Conservation (phyloP, 2,329 filamentous ascomycete genomes). For the Zymoseptoria crescenta region DNA sequence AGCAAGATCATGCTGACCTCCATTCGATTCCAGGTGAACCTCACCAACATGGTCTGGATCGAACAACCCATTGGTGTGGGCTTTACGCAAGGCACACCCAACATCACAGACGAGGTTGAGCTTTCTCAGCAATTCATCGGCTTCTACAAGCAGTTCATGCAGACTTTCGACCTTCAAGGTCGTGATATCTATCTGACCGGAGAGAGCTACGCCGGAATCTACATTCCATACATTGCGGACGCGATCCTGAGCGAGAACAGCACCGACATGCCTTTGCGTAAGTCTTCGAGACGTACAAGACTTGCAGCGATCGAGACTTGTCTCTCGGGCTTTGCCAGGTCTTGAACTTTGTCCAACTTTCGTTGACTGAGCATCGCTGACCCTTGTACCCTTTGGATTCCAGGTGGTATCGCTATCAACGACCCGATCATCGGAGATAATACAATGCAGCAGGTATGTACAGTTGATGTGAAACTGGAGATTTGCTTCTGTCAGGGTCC, state of each 20-base stretch:
- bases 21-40: constrained; percentile 32
- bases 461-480: neutral
- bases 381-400: no score
- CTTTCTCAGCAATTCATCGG: constrained; percentile 35
- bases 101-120: constrained; percentile 33
- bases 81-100: constrained; percentile 34
- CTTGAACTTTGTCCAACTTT: no score
- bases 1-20: neutral
- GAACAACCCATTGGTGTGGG: constrained; percentile 46
- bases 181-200: constrained; percentile 38
- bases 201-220: constrained; percentile 7
- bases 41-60: constrained; percentile 69
- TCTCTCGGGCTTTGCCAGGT: no score
- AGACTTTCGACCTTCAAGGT: constrained; percentile 42
- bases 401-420: constrained; percentile 1
- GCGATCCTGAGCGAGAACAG: constrained; percentile 1
- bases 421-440: constrained; percentile 1
- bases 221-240: constrained; percentile 1
- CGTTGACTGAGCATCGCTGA: no score
- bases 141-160: constrained; percentile 45
- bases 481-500: neutral
- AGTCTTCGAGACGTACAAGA: no score
- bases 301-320: no score
- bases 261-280: constrained; percentile 1
- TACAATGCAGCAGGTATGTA: neutral